phyloP scores from a whole-genome alignment of 352 stramenopile species.

The Globisporangium apiculatum region DNA sequence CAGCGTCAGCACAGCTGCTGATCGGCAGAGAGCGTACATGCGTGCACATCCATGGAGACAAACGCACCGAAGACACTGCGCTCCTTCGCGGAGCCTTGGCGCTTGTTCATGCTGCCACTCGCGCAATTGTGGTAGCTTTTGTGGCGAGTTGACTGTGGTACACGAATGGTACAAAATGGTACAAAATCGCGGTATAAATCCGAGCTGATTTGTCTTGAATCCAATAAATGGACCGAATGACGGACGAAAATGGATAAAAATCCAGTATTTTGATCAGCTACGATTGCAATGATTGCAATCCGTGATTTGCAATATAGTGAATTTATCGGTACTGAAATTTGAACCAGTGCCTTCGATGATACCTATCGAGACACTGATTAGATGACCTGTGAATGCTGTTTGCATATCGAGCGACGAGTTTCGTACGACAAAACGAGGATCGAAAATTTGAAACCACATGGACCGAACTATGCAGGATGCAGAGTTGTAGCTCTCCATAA shows the following conservation, averaged over 20 bases:
- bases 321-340: no score
- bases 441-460: no score
- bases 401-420: no score
- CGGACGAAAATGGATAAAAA: background rate
- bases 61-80: conserved; percentile 80
- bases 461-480: no score
- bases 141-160: background rate
- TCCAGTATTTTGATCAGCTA: no score
- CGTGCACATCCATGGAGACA: background rate
- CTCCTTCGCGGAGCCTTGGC: conserved; percentile 68
- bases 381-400: no score
- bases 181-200: no score
- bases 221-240: background rate
- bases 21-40: background rate
- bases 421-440: no score
- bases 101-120: conserved; percentile 32
- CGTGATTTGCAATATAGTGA: no score
- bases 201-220: background rate
- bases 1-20: background rate
- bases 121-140: background rate
- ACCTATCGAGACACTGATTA: background rate
- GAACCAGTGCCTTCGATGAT: background rate
- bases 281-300: no score
- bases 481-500: no score
- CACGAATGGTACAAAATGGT: no score